Conservation (phyloP, 2,329 filamentous ascomycete species). For the Claviceps africana region DNA sequence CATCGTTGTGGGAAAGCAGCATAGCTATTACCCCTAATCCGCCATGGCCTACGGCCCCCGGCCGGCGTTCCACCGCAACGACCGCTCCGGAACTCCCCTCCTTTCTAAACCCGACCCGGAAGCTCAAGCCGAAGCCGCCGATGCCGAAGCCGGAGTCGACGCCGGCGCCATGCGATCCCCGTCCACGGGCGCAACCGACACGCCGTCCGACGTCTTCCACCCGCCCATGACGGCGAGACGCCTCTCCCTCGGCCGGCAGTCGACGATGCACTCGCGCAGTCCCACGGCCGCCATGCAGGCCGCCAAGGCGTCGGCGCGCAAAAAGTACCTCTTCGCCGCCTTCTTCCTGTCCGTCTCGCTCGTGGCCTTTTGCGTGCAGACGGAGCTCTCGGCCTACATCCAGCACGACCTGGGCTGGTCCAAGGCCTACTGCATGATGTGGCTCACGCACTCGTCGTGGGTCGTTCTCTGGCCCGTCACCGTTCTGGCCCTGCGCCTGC, state of each 20-base stretch:
- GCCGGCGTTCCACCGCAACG: constrained; percentile 6
- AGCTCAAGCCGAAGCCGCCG: not conserved
- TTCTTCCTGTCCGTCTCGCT: constrained; percentile 74
- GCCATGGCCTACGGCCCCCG: constrained; percentile 6
- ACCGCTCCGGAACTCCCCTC: constrained; percentile 9
- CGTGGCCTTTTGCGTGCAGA: constrained; percentile 83
- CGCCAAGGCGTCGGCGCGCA: constrained; percentile 39
- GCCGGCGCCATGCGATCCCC: constrained; percentile 11
- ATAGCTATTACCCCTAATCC: not conserved
- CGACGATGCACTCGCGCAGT: constrained; percentile 64
- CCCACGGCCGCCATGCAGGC: constrained; percentile 34
- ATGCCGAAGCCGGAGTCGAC: not conserved
- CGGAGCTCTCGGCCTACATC: constrained; percentile 88
- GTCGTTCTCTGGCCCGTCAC: constrained; percentile 75
- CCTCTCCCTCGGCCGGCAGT: constrained; percentile 28
- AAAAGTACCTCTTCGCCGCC: constrained; percentile 75
- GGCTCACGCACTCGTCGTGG: constrained; percentile 94
- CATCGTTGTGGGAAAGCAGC: not conserved
- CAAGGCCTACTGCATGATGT: constrained; percentile 99
- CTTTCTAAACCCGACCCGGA: constrained; percentile 9
- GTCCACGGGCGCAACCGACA: constrained; percentile 5
- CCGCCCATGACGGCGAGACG: constrained; percentile 4
- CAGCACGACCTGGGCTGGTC: constrained; percentile 87
- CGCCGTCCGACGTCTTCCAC: constrained; percentile 1
- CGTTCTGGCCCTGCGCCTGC: constrained; percentile 63